phyloP scores from a whole-genome alignment of 2,329 filamentous ascomycete genomes.

The Fusarium cicatricum region DNA sequence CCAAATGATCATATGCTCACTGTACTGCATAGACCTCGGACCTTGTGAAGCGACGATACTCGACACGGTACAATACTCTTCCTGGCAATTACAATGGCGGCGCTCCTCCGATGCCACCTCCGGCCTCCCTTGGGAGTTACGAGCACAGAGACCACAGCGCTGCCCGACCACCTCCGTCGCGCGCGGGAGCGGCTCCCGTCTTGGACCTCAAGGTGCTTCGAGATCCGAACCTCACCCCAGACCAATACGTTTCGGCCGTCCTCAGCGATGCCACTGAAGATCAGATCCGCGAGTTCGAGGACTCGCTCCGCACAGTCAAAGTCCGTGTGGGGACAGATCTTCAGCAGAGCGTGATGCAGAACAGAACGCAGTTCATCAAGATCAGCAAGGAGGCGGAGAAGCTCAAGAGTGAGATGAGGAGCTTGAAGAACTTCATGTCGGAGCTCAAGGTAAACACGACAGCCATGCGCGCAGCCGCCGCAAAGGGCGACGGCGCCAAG shows the following conservation, averaged over 20 bases:
- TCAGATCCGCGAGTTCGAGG: constrained; percentile 84
- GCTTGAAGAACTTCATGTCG: constrained; percentile 87
- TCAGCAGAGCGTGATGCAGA: constrained; percentile 96
- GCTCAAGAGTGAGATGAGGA: constrained; percentile 94
- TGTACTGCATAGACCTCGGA: constrained; percentile 68
- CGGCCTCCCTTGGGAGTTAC: constrained; percentile 69
- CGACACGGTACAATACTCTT: constrained; percentile 85
- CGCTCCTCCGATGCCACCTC: constrained; percentile 75
- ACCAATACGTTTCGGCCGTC: constrained; percentile 78
- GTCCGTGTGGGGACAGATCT: constrained; percentile 81
- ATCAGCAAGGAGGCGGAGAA: constrained; percentile 99
- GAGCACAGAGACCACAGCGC: constrained; percentile 53
- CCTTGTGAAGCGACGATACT: constrained; percentile 93
- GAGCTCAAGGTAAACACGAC: constrained; percentile 85
- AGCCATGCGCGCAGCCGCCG: constrained; percentile 68
- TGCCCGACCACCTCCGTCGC: constrained; percentile 61
- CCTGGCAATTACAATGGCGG: constrained; percentile 74
- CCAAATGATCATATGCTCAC: constrained; percentile 26
- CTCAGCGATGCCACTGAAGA: constrained; percentile 87
- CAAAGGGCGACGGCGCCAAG: constrained; percentile 56
- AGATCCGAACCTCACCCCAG: constrained; percentile 80
- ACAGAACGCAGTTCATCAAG: constrained; percentile 97
- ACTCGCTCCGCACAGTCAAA: constrained; percentile 78
- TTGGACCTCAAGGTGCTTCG: constrained; percentile 81
- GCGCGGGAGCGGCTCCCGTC: constrained; percentile 64